Conservation (phyloP, 345 rosid species). For the Citrus sp. region DNA sequence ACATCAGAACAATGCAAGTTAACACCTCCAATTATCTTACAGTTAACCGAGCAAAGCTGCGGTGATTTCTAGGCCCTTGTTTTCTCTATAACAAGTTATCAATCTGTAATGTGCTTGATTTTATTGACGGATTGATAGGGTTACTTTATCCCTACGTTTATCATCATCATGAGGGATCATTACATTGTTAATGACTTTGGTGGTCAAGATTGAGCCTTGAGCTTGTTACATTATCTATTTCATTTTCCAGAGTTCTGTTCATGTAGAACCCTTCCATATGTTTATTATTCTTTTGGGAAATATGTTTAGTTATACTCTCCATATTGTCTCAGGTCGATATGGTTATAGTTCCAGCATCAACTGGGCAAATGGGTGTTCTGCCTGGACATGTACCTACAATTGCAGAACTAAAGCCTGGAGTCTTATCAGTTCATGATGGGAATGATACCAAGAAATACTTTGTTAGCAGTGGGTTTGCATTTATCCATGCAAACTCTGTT, state of each 20-base stretch:
- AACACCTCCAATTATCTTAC: no score
- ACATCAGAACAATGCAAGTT: neutral
- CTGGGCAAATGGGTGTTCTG: slow-evolving; percentile 92
- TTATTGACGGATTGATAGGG: neutral
- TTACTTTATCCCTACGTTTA: neutral
- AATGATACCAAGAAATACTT: slow-evolving; percentile 69
- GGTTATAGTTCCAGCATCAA: slow-evolving; percentile 90
- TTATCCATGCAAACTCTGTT: slow-evolving; percentile 73
- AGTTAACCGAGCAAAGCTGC: no score
- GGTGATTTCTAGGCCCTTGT: neutral
- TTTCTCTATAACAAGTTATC: neutral
- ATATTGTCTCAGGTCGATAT: slow-evolving; percentile 70
- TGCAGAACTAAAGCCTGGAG: slow-evolving; percentile 86
- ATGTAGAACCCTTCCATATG: no score
- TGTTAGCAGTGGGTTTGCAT: slow-evolving; percentile 85
- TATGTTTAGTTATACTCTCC: neutral
- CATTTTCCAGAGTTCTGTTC: neutral
- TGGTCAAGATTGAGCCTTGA: neutral
- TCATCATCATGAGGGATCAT: neutral
- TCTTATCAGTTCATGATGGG: slow-evolving; percentile 86
- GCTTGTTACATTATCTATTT: neutral
- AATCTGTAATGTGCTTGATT: neutral
- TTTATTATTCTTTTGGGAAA: neutral
- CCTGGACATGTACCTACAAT: slow-evolving; percentile 87
- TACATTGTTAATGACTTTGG: neutral